A percentile compares a stretch with the other conserved stretches of the same genome.
These are phyloP conservation scores for Scheffersomyces ergatensis DNA, from an alignment of 805 yeast genomes.

Conservation along the genomic window DNA sequence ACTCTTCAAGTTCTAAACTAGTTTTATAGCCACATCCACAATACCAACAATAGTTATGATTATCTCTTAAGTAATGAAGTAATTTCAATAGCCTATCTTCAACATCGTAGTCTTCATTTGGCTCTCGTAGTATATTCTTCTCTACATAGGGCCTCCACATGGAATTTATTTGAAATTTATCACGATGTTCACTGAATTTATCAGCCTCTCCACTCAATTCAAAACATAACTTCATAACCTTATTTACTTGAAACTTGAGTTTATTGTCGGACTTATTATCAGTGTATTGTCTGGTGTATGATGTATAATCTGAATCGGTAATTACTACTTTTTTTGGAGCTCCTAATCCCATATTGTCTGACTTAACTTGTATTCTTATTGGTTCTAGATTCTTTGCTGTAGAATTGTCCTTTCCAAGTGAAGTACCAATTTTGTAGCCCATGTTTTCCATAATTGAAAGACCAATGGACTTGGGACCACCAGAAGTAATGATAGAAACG, in stretches of 20 bases:
- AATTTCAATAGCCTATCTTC: slow-evolving; percentile 28
- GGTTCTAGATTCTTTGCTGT: slow-evolving; percentile 28
- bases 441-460: slow-evolving; percentile 54
- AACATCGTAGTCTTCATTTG: neutral
- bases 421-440: slow-evolving; percentile 53
- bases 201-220: slow-evolving; percentile 39
- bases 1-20: slow-evolving; percentile 32
- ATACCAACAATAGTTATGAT: slow-evolving; percentile 46
- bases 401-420: slow-evolving; percentile 33
- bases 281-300: slow-evolving; percentile 3
- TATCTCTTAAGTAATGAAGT: slow-evolving; percentile 35
- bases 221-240: slow-evolving; percentile 41
- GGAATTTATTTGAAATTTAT: slow-evolving; percentile 25
- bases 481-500: slow-evolving; percentile 6
- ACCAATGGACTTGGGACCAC: slow-evolving; percentile 35
- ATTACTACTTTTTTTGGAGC: slow-evolving; percentile 3
- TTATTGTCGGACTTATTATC: neutral
- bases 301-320: neutral
- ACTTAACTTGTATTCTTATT: slow-evolving; percentile 16
- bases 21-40: slow-evolving; percentile 44
- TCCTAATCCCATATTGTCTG: slow-evolving; percentile 20
- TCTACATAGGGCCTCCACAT: slow-evolving; percentile 40
- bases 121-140: neutral
- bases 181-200: slow-evolving; percentile 20
- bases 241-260: slow-evolving; percentile 6